Evolutionary conservation across 2,329 filamentous ascomycete species (phyloP), one percentile per base, ranked within the genome.

Genomic region (Aspergillus sp.): DNA sequence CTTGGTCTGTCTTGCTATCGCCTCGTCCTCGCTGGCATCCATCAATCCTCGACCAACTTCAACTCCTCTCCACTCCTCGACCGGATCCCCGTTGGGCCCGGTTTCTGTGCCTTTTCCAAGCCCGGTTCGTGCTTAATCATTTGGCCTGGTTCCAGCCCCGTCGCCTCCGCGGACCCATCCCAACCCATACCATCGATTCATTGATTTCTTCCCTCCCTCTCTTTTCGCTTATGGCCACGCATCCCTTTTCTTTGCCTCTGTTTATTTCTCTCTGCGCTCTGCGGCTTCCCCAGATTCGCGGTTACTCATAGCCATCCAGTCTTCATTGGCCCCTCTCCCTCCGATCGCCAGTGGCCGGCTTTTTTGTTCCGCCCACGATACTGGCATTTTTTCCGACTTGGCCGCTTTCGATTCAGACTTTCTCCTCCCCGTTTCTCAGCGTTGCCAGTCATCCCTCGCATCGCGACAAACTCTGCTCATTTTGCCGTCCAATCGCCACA

Each of bases 221-320:
- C 51, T 43, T 38, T 50, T 61, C 58, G 60, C 59, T 61, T 59
- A 60, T 60, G 56, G 55, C 49, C 54, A 54, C 56, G 50, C 56
- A 52, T 57, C 55, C 51, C 33, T 36, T 10, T 30, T 35, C 26
- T 47, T 22, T 45, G 17, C 35, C 17, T 47, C 11, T 35, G n/a
- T 35, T 52, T 11, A 33, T 49, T 38, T 17, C 48, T 36, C 26
- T 42, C 47, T 20, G 19, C 38, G 14, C 20, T 40, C 24, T 52
- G 45, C 11, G 41, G 43, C 32, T 42, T 44, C 46, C 11, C 43
- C 22, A 16, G 24, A 33, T 50, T 30, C 52, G 24, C 43, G 35
- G 45, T 51, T 51, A 43, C 58, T 62, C 50, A 61, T 55, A 49
- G 46, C 45, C 7, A 36, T 26, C 24, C 33, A 36, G 33, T 36